Evolutionary conservation across 2,329 filamentous ascomycete genomes (phyloP).

Genomic region (Xylariaceae sp.): DNA sequence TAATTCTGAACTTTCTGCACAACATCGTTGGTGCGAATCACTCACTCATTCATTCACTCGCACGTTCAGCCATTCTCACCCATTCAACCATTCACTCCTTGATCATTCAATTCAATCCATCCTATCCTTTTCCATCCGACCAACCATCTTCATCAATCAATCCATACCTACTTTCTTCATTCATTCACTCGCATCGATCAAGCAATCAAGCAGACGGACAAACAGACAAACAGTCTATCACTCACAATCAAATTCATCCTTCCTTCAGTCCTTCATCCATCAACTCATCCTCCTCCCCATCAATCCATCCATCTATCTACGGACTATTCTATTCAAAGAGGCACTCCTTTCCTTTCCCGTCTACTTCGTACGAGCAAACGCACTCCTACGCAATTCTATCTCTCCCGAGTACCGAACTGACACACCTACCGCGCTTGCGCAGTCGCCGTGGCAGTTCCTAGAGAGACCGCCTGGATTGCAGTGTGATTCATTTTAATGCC

Average conservation of each 20-base stretch:
- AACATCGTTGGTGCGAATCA: conserved; percentile 13
- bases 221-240: no score
- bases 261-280: conserved; percentile 3
- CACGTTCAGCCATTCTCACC: neutral
- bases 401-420: neutral
- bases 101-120: neutral
- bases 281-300: neutral
- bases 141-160: neutral
- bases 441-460: conserved; percentile 10
- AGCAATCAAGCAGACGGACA: neutral
- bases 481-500: conserved; percentile 9
- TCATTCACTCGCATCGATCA: neutral
- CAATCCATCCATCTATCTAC: neutral
- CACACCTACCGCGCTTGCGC: conserved; percentile 37
- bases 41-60: neutral
- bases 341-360: neutral
- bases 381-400: neutral
- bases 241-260: neutral
- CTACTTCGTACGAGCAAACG: neutral
- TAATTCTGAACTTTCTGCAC: conserved; percentile 14
- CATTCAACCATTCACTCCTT: neutral
- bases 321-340: neutral
- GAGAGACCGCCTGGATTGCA: conserved; percentile 16
- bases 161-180: conserved; percentile 1
- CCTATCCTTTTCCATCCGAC: no score